Conservation (phyloP, 2,329 filamentous ascomycete species). For the Colletotrichum tanaceti region DNA sequence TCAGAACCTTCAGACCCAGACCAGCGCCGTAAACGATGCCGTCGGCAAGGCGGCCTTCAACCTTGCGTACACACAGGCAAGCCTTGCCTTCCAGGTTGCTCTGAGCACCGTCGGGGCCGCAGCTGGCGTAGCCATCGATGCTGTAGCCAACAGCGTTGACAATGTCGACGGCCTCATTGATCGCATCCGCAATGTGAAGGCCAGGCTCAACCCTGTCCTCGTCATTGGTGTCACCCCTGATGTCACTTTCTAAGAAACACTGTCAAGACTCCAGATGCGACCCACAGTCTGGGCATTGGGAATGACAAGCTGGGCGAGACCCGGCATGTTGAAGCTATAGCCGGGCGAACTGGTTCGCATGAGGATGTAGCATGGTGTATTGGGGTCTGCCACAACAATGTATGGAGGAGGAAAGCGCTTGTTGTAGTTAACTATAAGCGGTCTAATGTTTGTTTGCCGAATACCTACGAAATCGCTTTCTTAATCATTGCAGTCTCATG, state of each 20-base stretch:
- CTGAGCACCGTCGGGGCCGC: not conserved
- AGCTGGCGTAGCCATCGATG: not conserved
- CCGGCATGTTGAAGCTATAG: not conserved
- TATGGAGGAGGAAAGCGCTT: not conserved
- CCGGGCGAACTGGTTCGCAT: not conserved
- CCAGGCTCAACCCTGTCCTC: slow-evolving; percentile 6
- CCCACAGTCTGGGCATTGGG: no score
- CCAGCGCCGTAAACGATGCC: not conserved
- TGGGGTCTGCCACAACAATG: not conserved
- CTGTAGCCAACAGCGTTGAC: not conserved
- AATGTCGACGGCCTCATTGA: not conserved
- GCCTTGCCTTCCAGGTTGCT: not conserved
- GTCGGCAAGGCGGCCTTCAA: not conserved
- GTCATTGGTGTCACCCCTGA: not conserved
- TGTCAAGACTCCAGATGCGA: not conserved
- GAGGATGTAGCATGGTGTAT: not conserved
- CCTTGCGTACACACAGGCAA: slow-evolving; percentile 4
- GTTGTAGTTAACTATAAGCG: not conserved
- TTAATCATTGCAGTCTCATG: no score
- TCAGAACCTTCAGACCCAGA: not conserved
- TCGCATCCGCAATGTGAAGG: not conserved
- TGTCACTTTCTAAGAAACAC: not conserved
- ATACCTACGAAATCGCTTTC: no score
- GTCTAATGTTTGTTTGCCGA: no score
- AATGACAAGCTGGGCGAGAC: not conserved